These are phyloP conservation scores for Limnomonas spitsbergensis DNA, from an alignment of 139 green algal species.

Conservation along the genomic window DNA sequence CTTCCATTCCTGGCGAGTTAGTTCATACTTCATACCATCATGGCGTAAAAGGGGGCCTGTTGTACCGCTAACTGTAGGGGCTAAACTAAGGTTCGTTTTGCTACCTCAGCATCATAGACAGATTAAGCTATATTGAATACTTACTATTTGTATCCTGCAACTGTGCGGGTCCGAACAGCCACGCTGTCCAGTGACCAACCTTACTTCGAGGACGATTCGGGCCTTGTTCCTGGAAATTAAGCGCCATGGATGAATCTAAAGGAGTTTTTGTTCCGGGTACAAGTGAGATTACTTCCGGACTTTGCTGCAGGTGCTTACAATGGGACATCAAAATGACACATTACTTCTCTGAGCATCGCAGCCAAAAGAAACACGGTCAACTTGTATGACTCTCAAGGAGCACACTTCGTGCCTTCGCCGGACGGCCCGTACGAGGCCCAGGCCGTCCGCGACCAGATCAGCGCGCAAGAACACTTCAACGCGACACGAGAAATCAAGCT, in stretches of 20 bases:
- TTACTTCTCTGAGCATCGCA: constrained; percentile 4
- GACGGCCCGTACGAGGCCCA: constrained; percentile 32
- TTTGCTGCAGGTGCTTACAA: not conserved
- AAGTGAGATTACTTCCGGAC: constrained; percentile 2
- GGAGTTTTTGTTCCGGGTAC: constrained; percentile 4
- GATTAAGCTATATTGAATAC: too few relatives aligned
- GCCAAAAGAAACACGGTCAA: constrained; percentile 20
- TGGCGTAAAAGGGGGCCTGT: too few relatives aligned
- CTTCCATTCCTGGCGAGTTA: too few relatives aligned
- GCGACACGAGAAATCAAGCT: constrained; percentile 39
- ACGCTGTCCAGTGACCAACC: too few relatives aligned
- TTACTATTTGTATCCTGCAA: too few relatives aligned
- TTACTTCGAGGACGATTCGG: too few relatives aligned
- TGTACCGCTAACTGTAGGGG: too few relatives aligned
- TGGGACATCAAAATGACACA: not conserved
- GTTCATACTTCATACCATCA: too few relatives aligned
- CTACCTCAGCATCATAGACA: too few relatives aligned
- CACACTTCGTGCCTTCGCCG: constrained; percentile 17
- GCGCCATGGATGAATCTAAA: not conserved
- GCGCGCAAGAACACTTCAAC: constrained; percentile 30
- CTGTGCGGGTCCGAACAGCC: too few relatives aligned
- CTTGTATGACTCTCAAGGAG: constrained; percentile 26
- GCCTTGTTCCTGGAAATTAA: too few relatives aligned
- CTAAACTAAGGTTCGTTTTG: too few relatives aligned
- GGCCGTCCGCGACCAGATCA: not conserved